phyloP scores from a whole-genome alignment of 495 filamentous ascomycete genomes.

The Aspergillus conjunctus region DNA sequence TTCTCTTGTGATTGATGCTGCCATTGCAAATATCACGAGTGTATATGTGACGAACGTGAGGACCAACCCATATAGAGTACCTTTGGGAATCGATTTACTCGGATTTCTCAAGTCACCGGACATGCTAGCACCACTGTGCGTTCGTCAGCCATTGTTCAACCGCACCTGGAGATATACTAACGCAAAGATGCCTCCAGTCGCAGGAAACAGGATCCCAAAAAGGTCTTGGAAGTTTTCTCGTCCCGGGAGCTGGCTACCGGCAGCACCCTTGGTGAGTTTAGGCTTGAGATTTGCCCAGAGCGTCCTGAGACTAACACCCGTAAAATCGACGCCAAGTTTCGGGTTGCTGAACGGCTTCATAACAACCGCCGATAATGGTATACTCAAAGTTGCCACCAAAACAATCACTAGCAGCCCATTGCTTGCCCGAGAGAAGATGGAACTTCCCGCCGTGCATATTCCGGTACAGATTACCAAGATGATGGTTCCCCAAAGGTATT shows the following conservation, averaged over 20 bases:
- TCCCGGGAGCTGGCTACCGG: slow-evolving; percentile 64
- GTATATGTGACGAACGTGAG: slow-evolving; percentile 77
- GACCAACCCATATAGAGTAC: slow-evolving; percentile 74
- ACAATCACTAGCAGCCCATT: slow-evolving; percentile 77
- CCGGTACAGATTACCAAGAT: slow-evolving; percentile 73
- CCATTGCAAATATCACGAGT: slow-evolving; percentile 78
- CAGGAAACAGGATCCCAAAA: slow-evolving; percentile 86
- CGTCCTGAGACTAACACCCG: slow-evolving; percentile 69
- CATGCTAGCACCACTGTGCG: slow-evolving; percentile 75
- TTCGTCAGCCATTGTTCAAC: slow-evolving; percentile 25
- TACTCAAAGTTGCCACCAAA: slow-evolving; percentile 75
- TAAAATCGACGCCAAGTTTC: slow-evolving; percentile 68
- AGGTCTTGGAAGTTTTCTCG: slow-evolving; percentile 78
- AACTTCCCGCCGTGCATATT: slow-evolving; percentile 79
- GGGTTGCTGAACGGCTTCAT: slow-evolving; percentile 65
- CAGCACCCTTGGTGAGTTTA: slow-evolving; percentile 64
- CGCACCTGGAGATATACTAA: slow-evolving; percentile 34
- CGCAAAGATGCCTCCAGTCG: slow-evolving; percentile 74
- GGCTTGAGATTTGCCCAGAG: slow-evolving; percentile 73
- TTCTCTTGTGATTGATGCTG: slow-evolving; percentile 70
- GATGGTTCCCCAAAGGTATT: slow-evolving; percentile 75
- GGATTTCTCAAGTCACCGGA: slow-evolving; percentile 83
- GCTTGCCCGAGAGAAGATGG: slow-evolving; percentile 77
- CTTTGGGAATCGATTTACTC: slow-evolving; percentile 80
- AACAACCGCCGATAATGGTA: slow-evolving; percentile 73